Conservation (phyloP, 345 rosid genomes). For the Balakata baccata region DNA sequence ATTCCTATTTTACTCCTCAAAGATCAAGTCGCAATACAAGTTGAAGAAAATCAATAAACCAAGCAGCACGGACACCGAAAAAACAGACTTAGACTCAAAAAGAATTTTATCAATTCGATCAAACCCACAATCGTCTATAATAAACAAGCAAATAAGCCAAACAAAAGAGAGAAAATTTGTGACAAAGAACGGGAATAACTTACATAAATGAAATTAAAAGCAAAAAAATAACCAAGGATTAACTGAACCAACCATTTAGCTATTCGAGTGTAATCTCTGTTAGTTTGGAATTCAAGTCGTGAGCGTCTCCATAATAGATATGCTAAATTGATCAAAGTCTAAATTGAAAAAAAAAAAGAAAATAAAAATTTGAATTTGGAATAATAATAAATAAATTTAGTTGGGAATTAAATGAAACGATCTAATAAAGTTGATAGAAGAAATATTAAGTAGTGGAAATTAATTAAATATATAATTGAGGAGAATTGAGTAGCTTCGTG, state of each 20-base stretch:
- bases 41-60: not conserved
- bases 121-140: not conserved
- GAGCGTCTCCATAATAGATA: no score
- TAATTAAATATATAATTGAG: no score
- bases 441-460: no score
- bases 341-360: no score
- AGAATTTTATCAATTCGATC: conserved; percentile 1
- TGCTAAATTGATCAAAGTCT: no score
- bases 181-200: not conserved
- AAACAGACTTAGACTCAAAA: not conserved
- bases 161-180: not conserved
- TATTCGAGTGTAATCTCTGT: no score
- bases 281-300: no score
- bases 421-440: no score
- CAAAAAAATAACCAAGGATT: not conserved
- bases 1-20: not conserved
- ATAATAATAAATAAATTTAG: no score
- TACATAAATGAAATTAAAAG: not conserved
- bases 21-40: conserved; percentile 4
- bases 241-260: conserved; percentile 4
- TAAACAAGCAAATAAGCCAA: not conserved
- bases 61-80: not conserved
- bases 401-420: no score
- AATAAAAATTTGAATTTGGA: no score
- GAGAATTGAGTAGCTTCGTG: no score